Percentiles rank a stretch among this genome's conserved stretches.
Conservation (phyloP, 768 basidiomycete species). For the Phlebiopsis flavidoalba region DNA sequence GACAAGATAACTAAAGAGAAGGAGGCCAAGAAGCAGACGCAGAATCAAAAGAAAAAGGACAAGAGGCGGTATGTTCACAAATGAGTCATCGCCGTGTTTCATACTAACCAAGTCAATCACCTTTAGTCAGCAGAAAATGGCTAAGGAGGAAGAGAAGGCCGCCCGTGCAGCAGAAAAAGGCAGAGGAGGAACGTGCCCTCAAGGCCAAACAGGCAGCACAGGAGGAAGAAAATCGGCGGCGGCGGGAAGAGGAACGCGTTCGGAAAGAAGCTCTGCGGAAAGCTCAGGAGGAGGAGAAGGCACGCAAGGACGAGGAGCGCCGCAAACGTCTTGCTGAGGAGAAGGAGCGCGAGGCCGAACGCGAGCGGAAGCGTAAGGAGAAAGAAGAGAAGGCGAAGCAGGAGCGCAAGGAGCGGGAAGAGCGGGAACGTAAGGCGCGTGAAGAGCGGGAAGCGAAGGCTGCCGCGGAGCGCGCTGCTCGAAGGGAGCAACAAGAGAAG, state of each 20-base stretch:
- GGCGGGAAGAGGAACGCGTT: slow-evolving; percentile 82
- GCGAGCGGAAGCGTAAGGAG: slow-evolving; percentile 69
- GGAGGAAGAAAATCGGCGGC: slow-evolving; percentile 78
- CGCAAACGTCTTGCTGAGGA: slow-evolving; percentile 75
- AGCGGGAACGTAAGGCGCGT: slow-evolving; percentile 56
- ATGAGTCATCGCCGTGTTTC: slow-evolving; percentile 1
- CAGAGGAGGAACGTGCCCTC: slow-evolving; percentile 75
- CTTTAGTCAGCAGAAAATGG: slow-evolving; percentile 80
- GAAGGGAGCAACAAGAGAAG: slow-evolving; percentile 45
- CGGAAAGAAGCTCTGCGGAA: slow-evolving; percentile 73
- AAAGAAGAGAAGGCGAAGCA: slow-evolving; percentile 57
- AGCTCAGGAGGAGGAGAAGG: slow-evolving; percentile 77
- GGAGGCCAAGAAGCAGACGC: slow-evolving; percentile 89
- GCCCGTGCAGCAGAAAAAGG: slow-evolving; percentile 78
- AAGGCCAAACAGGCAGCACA: slow-evolving; percentile 72
- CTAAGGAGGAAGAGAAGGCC: slow-evolving; percentile 89
- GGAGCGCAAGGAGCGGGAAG: slow-evolving; percentile 52
- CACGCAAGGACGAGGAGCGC: slow-evolving; percentile 78
- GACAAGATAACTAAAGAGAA: slow-evolving; percentile 80
- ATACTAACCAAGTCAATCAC: background rate
- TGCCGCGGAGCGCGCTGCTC: slow-evolving; percentile 42
- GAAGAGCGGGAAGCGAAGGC: slow-evolving; percentile 61
- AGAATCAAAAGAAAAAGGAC: slow-evolving; percentile 99
- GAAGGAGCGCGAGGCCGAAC: slow-evolving; percentile 73
- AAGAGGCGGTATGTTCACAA: slow-evolving; percentile 71